Percentiles rank a stretch among this genome's conserved stretches.
Evolutionary conservation across 176 grass and related monocot genomes (phyloP).

Genomic region (Raddia distichophylla): DNA sequence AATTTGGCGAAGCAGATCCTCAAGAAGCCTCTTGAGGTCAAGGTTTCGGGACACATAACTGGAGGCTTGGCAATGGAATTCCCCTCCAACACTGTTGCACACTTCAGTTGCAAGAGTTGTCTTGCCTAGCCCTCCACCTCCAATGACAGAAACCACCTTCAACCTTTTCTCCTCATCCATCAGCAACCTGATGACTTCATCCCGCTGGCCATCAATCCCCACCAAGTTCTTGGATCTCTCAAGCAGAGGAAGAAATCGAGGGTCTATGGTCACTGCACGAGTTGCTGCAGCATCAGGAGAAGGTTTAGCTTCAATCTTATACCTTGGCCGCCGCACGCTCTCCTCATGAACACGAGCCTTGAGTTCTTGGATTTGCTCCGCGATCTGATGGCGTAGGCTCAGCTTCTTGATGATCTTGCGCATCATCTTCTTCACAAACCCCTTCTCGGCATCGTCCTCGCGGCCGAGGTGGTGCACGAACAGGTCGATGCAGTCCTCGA

Average conservation of each 20-base stretch:
- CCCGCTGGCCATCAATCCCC: neutral
- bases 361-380: too few relatives aligned
- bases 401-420: too few relatives aligned
- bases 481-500: conserved; percentile 25
- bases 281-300: too few relatives aligned
- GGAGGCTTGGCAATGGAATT: neutral
- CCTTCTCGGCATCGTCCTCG: too few relatives aligned
- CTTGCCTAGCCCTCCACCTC: conserved; percentile 31
- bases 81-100: neutral
- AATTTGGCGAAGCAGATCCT: conserved; percentile 9
- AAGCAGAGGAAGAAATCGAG: conserved; percentile 15
- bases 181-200: conserved; percentile 25
- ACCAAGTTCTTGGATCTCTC: neutral
- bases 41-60: neutral
- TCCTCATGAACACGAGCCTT: too few relatives aligned
- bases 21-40: conserved; percentile 17
- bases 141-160: conserved; percentile 22
- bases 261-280: neutral
- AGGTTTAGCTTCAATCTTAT: too few relatives aligned
- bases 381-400: too few relatives aligned
- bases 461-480: too few relatives aligned
- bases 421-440: too few relatives aligned
- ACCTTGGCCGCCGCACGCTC: too few relatives aligned
- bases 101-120: conserved; percentile 27
- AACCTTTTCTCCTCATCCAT: neutral